These are phyloP conservation scores for Heliamphora pulchella DNA, from an alignment of 179 eudicot genomes.

Conservation along the genomic window DNA sequence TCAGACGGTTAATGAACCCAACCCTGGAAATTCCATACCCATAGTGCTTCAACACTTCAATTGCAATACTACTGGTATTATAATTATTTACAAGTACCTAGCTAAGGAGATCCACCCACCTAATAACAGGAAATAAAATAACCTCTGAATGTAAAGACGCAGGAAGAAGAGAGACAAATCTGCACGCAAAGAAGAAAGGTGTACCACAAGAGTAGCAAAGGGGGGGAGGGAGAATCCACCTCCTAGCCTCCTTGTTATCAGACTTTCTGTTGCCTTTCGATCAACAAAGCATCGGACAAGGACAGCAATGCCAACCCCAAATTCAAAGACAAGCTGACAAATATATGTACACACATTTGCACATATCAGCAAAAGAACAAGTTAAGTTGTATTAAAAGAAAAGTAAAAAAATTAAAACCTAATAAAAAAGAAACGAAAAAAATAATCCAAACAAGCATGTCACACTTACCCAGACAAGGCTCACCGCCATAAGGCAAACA, in stretches of 20 bases:
- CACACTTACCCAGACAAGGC: slow-evolving; percentile 78
- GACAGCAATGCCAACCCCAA: slow-evolving; percentile 75
- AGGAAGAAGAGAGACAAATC: no score
- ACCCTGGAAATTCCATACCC: no score
- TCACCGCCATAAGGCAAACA: slow-evolving; percentile 77
- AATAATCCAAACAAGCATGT: slow-evolving; percentile 6
- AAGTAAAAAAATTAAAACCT: neutral
- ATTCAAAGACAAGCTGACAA: slow-evolving; percentile 70
- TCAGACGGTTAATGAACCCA: no score
- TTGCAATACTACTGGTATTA: no score
- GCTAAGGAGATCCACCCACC: no score
- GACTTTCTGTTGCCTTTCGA: slow-evolving; percentile 45
- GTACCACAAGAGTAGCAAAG: slow-evolving; percentile 83
- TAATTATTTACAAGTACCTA: no score
- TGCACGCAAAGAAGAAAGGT: slow-evolving; percentile 7
- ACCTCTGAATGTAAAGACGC: no score
- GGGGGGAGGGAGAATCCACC: slow-evolving; percentile 83
- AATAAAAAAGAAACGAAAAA: slow-evolving; percentile 8
- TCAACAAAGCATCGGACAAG: slow-evolving; percentile 77
- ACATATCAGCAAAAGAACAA: neutral
- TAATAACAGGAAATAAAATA: no score
- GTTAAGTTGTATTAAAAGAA: neutral
- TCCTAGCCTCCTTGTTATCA: slow-evolving; percentile 71
- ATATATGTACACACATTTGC: neutral
- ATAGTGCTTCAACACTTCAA: no score